Evolutionary conservation across 208 protist genomes (phyloP).

Genomic region (Leptomonas seymouri): DNA sequence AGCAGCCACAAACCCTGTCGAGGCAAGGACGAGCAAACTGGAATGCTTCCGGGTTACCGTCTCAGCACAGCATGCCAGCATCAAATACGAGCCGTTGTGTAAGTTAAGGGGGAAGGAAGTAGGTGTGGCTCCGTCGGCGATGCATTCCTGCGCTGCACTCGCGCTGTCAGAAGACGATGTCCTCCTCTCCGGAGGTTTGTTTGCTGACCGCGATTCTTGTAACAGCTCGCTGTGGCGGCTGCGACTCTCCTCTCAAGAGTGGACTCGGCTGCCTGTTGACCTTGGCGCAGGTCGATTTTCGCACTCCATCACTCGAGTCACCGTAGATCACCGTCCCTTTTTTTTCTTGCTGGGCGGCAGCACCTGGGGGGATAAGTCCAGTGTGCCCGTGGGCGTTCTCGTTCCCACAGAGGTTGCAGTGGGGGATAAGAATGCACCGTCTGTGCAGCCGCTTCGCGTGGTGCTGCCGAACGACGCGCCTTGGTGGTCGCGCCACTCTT

Average conservation of each 20-base stretch:
- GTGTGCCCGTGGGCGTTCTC: constrained; percentile 6
- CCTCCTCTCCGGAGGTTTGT: constrained; percentile 27
- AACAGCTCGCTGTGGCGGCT: constrained; percentile 26
- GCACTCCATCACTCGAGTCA: constrained; percentile 55
- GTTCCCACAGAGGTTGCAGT: neutral
- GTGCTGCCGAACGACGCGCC: constrained; percentile 41
- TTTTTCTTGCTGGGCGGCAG: constrained; percentile 76
- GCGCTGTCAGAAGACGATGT: constrained; percentile 12
- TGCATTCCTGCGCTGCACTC: constrained; percentile 58
- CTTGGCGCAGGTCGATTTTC: constrained; percentile 55
- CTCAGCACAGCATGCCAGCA: neutral
- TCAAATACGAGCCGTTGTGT: constrained; percentile 23
- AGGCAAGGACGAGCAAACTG: neutral
- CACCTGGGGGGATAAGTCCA: constrained; percentile 37
- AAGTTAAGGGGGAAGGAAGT: neutral
- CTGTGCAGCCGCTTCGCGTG: constrained; percentile 10
- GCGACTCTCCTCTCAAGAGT: constrained; percentile 9
- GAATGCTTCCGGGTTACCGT: constrained; percentile 28
- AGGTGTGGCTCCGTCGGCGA: constrained; percentile 30
- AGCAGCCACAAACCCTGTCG: neutral
- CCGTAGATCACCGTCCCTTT: constrained; percentile 29
- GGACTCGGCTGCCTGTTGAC: constrained; percentile 12
- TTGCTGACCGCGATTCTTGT: constrained; percentile 14
- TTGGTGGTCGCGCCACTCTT: constrained; percentile 72
- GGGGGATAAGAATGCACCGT: neutral